These are phyloP conservation scores for Paraphaeosphaeria minitans DNA, from an alignment of 2,329 filamentous ascomycete species.

Conservation along the genomic window DNA sequence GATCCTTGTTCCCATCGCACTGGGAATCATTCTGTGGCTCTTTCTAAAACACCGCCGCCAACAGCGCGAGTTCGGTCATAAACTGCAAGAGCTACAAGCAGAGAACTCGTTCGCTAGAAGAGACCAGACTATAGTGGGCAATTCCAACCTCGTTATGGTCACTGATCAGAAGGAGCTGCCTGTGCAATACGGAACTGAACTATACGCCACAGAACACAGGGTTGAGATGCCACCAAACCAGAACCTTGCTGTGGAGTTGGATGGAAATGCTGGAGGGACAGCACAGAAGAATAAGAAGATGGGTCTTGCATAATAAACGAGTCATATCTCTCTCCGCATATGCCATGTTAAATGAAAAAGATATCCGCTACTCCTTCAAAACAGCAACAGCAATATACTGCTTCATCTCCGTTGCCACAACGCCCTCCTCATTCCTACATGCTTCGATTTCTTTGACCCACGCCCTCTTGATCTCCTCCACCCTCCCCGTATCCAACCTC, in stretches of 20 bases:
- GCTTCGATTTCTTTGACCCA: conserved; percentile 3
- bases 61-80: neutral
- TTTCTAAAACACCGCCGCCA: conserved; percentile 5
- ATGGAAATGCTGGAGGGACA: neutral
- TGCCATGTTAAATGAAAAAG: neutral
- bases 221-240: neutral
- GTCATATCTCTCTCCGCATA: neutral
- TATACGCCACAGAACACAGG: neutral
- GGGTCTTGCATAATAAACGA: neutral
- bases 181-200: neutral
- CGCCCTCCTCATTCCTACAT: neutral
- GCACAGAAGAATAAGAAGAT: neutral
- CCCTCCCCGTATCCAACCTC: neutral
- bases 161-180: neutral
- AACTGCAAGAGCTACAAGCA: neutral
- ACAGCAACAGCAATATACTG: conserved; percentile 4
- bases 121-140: neutral
- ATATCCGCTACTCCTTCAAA: neutral
- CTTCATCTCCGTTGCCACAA: neutral
- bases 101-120: neutral
- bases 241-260: conserved; percentile 9
- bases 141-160: neutral
- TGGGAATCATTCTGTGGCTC: conserved; percentile 9
- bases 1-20: conserved; percentile 9
- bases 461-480: conserved; percentile 4